A percentile compares a stretch with the other conserved stretches of the same genome.
Evolutionary conservation across 371 early-diverging fungal species (phyloP).

Genomic region (Apophysomyces sp.): DNA sequence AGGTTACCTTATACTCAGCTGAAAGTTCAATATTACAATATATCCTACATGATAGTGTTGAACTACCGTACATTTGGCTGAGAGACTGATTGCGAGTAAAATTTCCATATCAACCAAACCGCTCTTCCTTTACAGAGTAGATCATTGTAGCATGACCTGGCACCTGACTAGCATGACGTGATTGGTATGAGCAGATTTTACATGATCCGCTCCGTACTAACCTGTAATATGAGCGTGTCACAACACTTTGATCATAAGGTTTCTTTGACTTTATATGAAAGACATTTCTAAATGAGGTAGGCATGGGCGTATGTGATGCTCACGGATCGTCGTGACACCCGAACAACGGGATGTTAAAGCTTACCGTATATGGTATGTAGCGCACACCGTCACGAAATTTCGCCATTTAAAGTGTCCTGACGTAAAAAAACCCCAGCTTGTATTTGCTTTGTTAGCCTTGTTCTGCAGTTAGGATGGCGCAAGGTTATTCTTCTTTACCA

Average conservation of each 20-base stretch:
- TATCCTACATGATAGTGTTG: too few relatives aligned
- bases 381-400: neutral
- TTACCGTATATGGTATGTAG: neutral
- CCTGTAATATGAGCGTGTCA: neutral
- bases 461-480: constrained; percentile 5
- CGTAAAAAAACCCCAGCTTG: too few relatives aligned
- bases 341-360: neutral
- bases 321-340: neutral
- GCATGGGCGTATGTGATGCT: neutral
- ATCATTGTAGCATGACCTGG: too few relatives aligned
- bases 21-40: too few relatives aligned
- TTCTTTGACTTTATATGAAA: neutral
- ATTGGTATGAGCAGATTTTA: neutral
- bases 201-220: too few relatives aligned
- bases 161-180: neutral
- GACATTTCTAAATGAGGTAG: neutral
- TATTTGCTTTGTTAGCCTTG: neutral
- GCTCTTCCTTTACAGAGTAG: too few relatives aligned
- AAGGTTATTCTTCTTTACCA: constrained; percentile 12
- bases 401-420: neutral
- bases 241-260: neutral
- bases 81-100: too few relatives aligned
- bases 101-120: too few relatives aligned
- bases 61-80: too few relatives aligned
- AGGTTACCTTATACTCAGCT: too few relatives aligned